phyloP scores from a whole-genome alignment of 2,329 filamentous ascomycete species.

The Hymenoscyphus repandus region DNA sequence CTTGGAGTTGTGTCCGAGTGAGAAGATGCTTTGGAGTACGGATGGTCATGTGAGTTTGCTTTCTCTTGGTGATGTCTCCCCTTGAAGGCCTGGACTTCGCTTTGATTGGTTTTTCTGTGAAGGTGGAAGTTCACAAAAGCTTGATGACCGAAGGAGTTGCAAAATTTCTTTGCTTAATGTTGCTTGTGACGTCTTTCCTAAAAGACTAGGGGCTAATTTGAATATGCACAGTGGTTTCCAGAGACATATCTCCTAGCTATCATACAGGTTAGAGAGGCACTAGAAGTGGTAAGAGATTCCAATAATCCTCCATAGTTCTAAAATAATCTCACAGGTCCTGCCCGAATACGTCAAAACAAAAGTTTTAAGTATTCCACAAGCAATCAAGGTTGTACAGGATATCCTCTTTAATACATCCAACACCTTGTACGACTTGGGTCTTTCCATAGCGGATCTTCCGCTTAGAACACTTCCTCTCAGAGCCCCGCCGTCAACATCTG shows the following conservation, averaged over 20 bases:
- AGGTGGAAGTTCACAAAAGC: too few species aligned
- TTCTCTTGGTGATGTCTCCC: too few species aligned
- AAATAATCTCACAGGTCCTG: slow-evolving; percentile 47
- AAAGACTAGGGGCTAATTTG: too few species aligned
- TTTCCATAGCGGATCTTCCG: slow-evolving; percentile 33
- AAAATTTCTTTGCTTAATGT: too few species aligned
- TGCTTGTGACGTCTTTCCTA: too few species aligned
- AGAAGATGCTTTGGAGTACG: slow-evolving; percentile 75
- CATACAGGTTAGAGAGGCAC: slow-evolving; percentile 63
- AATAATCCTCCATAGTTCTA: background rate
- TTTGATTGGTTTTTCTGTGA: too few species aligned
- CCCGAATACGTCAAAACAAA: slow-evolving; percentile 60
- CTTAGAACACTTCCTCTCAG: slow-evolving; percentile 19
- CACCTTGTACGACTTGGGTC: slow-evolving; percentile 60
- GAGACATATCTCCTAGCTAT: slow-evolving; percentile 73
- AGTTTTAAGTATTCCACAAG: slow-evolving; percentile 56
- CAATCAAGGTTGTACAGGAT: slow-evolving; percentile 57
- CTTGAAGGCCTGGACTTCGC: too few species aligned
- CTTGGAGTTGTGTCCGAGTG: slow-evolving; percentile 68
- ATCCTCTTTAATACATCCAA: slow-evolving; percentile 76
- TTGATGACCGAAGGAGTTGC: too few species aligned
- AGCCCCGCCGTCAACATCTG: slow-evolving; percentile 18
- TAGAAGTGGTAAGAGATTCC: slow-evolving; percentile 53
- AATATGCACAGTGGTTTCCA: slow-evolving; percentile 49
- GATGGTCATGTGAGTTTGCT: slow-evolving; percentile 53